These are phyloP conservation scores for Crinitomyces ghanaensis DNA, from an alignment of 805 yeast species.

Conservation along the genomic window DNA sequence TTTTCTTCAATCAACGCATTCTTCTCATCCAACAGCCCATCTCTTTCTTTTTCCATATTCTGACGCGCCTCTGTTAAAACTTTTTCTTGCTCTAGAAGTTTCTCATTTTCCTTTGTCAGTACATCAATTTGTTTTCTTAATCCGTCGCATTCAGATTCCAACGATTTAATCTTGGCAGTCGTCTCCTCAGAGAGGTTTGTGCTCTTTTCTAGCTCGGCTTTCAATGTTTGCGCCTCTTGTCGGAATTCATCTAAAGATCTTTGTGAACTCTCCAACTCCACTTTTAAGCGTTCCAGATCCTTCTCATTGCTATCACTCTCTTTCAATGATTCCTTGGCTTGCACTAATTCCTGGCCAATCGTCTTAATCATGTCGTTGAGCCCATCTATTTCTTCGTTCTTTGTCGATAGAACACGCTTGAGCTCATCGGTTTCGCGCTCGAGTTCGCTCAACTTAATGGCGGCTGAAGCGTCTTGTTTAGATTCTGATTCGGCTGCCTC, in stretches of 20 bases:
- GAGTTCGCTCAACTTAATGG: slow-evolving; percentile 5
- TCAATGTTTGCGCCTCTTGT: too few species aligned
- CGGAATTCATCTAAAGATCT: too few species aligned
- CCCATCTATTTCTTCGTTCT: slow-evolving; percentile 49
- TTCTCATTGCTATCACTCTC: slow-evolving; percentile 5
- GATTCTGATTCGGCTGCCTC: slow-evolving; percentile 3
- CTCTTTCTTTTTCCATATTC: background rate
- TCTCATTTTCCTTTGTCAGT: too few species aligned
- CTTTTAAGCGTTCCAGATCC: background rate
- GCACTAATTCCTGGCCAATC: slow-evolving; percentile 71
- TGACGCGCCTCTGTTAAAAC: background rate
- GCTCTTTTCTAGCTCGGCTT: too few species aligned
- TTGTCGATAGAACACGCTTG: too few species aligned
- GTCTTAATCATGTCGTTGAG: slow-evolving; percentile 65
- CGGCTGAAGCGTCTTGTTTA: too few species aligned
- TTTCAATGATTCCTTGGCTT: slow-evolving; percentile 50
- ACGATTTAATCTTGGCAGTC: background rate
- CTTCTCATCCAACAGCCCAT: background rate
- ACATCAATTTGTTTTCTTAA: too few species aligned
- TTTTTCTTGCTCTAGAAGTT: too few species aligned
- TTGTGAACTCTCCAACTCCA: background rate
- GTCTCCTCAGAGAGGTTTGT: slow-evolving; percentile 2
- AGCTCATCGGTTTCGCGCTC: slow-evolving; percentile 7
- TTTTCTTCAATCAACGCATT: background rate
- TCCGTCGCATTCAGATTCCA: too few species aligned